Evolutionary conservation across 2,329 filamentous ascomycete genomes (phyloP), one percentile per base, ranked within the genome.

Genomic region (Nigrograna mackinnonii): DNA sequence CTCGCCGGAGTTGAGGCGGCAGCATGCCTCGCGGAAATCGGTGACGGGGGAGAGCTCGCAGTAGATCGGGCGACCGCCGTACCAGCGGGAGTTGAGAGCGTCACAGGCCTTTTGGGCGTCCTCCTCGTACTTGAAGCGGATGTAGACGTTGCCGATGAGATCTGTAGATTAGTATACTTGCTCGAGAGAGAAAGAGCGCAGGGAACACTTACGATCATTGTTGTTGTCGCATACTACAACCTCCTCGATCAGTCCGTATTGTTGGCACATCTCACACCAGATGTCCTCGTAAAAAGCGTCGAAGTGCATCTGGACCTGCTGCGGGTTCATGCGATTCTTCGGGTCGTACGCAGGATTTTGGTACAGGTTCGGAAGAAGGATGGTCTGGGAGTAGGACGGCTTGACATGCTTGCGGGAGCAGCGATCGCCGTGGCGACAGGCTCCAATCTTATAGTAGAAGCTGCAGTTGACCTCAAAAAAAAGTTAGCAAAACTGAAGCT

Each of bases 371-470:
- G 94, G 94, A 68, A 99, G 90, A 56, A 99, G 87, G 72, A 99
- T 91, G 16, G 94, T 99, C 74, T 99, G 94, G 52, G 83, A 88
- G 82, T 99, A 99, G 17, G 91, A 96, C 1, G 94, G 94, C 78
- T 99, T 99, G 78, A 99, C 94, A 74, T 99, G 94, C 74, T 99
- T 99, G 61, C 94, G 86, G 49, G 89, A 95, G 81, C 94, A 99
- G 66, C 94, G 89, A 76, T 99, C 94, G 68, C 94, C 94, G 79
- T 99, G 94, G 50, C 94, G 87, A 79, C 94, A 99, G 41, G 94
- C 94, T 69, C 94, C 94, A 72, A 99, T 99, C 79, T 99, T 99
- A 87, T 96, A 91, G 84, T 99, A 99, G 83, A 99, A 99, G 44
- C 88, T 94, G 83, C 94, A 96, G 82, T 97, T 96, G 78, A 96